Conservation (phyloP, 108 stramenopile species). For the Mediolabrus comicus region DNA sequence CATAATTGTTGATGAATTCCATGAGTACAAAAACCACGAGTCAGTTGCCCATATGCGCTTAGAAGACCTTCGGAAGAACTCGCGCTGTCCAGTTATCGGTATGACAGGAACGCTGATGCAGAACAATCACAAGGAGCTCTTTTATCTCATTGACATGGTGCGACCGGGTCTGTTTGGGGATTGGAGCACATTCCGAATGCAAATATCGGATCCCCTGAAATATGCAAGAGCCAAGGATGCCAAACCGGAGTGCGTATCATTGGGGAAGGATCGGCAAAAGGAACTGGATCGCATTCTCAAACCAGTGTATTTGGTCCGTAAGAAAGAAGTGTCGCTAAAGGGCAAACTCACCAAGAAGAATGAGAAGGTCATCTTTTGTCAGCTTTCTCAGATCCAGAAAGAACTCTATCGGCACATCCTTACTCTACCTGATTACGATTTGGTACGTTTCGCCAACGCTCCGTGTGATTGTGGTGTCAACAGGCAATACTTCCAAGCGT, state of each 20-base stretch:
- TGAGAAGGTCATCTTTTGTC: slow-evolving; percentile 81
- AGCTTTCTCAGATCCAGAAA: slow-evolving; percentile 75
- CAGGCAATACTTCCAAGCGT: slow-evolving; percentile 54
- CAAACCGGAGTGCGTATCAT: slow-evolving; percentile 21
- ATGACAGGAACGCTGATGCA: slow-evolving; percentile 64
- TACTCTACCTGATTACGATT: slow-evolving; percentile 72
- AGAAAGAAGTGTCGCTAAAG: slow-evolving; percentile 62
- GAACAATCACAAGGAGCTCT: slow-evolving; percentile 76
- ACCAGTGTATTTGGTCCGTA: slow-evolving; percentile 55
- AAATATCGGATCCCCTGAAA: slow-evolving; percentile 60
- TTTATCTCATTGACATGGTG: slow-evolving; percentile 75
- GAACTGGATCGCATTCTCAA: slow-evolving; percentile 51
- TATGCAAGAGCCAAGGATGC: slow-evolving; percentile 61
- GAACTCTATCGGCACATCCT: slow-evolving; percentile 69
- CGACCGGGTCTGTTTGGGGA: slow-evolving; percentile 61
- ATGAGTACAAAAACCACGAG: slow-evolving; percentile 65
- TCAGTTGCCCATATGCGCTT: slow-evolving; percentile 28
- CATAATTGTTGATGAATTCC: slow-evolving; percentile 82
- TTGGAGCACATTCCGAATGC: slow-evolving; percentile 51
- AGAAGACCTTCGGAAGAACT: slow-evolving; percentile 28
- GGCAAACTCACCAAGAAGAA: slow-evolving; percentile 72
- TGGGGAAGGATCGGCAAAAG: slow-evolving; percentile 35
- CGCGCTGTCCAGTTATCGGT: slow-evolving; percentile 41
- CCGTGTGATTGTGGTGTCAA: slow-evolving; percentile 89
- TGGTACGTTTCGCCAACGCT: slow-evolving; percentile 57